phyloP scores from a whole-genome alignment of 179 eudicot genomes.

The Carnegiea gigantea region DNA sequence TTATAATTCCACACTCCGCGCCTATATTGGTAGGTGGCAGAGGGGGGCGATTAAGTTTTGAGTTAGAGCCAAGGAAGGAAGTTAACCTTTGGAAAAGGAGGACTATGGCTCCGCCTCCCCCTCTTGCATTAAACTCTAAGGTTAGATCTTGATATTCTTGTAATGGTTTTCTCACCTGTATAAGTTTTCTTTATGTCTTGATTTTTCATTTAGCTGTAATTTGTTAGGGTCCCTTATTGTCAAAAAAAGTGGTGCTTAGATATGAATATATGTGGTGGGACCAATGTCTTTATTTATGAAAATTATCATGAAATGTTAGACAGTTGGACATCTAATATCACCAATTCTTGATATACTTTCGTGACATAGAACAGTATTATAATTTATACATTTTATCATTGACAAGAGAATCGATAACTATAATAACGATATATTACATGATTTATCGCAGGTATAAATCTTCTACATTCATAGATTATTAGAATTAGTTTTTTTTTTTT shows the following conservation, averaged over 20 bases:
- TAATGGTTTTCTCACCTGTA: not conserved
- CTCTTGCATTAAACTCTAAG: slow-evolving; percentile 45
- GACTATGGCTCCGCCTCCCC: slow-evolving; percentile 66
- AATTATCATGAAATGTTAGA: too few relatives aligned
- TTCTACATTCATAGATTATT: too few relatives aligned
- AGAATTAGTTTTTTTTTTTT: too few relatives aligned
- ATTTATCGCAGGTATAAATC: too few relatives aligned
- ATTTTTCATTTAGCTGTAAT: not conserved
- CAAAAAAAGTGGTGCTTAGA: not conserved
- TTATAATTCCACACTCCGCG: slow-evolving; percentile 61
- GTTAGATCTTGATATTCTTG: slow-evolving; percentile 16
- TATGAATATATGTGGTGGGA: not conserved
- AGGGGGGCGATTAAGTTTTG: slow-evolving; percentile 17
- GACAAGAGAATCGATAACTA: too few relatives aligned
- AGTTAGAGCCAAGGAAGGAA: slow-evolving; percentile 63
- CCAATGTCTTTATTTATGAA: too few relatives aligned
- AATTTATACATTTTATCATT: too few relatives aligned
- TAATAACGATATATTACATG: too few relatives aligned
- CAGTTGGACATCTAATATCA: too few relatives aligned
- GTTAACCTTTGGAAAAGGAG: slow-evolving; percentile 87
- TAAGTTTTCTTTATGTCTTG: not conserved
- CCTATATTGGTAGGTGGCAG: slow-evolving; percentile 46
- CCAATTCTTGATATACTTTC: too few relatives aligned
- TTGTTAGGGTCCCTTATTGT: too few relatives aligned
- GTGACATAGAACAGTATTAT: too few relatives aligned